Evolutionary conservation across 441 rosid genomes (phyloP).

Genomic region (Gossypium schwendimanii): DNA sequence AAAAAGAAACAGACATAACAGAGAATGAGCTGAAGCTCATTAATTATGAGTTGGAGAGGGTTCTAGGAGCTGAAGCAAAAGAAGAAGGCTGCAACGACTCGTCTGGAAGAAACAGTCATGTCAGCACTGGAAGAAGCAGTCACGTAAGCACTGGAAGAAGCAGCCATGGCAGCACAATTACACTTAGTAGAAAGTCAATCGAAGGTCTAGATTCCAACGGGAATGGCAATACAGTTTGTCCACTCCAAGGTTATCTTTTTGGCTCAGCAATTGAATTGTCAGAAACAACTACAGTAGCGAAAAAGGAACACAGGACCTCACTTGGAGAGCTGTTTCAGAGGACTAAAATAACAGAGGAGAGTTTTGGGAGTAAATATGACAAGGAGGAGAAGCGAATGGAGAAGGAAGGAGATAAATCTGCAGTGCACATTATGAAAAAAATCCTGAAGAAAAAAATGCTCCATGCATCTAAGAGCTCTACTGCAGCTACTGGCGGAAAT

Average conservation of each 20-base stretch:
- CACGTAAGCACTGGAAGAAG: slow-evolving; percentile 60
- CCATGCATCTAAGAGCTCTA: slow-evolving; percentile 40
- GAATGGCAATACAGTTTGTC: slow-evolving; percentile 47
- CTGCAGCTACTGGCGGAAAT: slow-evolving; percentile 27
- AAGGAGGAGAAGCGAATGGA: slow-evolving; percentile 48
- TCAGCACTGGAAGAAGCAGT: slow-evolving; percentile 54
- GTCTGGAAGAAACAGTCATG: slow-evolving; percentile 68
- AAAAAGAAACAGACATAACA: slow-evolving; percentile 63
- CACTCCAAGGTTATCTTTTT: slow-evolving; percentile 68
- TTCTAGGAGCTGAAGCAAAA: slow-evolving; percentile 53
- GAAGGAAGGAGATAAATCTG: slow-evolving; percentile 57
- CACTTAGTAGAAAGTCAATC: slow-evolving; percentile 60
- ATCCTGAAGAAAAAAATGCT: slow-evolving; percentile 53
- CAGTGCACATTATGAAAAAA: slow-evolving; percentile 51
- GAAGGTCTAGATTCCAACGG: slow-evolving; percentile 44
- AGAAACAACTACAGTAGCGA: slow-evolving; percentile 51
- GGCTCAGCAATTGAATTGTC: slow-evolving; percentile 68
- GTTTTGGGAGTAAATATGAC: slow-evolving; percentile 31
- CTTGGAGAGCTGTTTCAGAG: slow-evolving; percentile 76
- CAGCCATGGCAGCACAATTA: slow-evolving; percentile 70
- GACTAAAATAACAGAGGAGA: slow-evolving; percentile 51
- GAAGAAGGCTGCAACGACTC: slow-evolving; percentile 55
- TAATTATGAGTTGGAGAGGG: slow-evolving; percentile 68
- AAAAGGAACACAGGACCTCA: slow-evolving; percentile 64
- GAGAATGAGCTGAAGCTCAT: slow-evolving; percentile 69